phyloP scores from a whole-genome alignment of 305 asterid species.

The Fraxinus dipetala region DNA sequence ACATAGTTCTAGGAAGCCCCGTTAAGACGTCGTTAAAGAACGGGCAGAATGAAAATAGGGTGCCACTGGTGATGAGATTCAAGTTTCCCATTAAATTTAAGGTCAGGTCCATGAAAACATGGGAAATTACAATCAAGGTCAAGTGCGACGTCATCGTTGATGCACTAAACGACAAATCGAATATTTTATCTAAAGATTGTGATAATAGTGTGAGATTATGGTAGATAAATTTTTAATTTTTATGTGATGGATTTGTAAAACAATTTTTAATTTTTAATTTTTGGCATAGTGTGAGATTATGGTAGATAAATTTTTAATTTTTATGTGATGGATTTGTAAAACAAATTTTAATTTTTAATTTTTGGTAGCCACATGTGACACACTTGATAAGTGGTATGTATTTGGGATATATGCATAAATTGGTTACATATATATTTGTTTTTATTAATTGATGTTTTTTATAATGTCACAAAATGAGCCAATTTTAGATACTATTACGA shows the following conservation, averaged over 20 bases:
- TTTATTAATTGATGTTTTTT: too few relatives aligned
- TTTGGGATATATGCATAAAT: neutral
- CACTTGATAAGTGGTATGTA: neutral
- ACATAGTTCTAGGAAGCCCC: slow-evolving; percentile 32
- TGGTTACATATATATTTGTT: neutral
- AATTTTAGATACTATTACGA: too few relatives aligned
- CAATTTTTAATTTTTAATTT: too few relatives aligned
- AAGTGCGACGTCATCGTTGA: slow-evolving; percentile 49
- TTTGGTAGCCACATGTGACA: neutral
- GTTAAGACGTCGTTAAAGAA: slow-evolving; percentile 32
- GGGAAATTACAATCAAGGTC: slow-evolving; percentile 47
- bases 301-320: slow-evolving; percentile 31
- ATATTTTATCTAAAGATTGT: slow-evolving; percentile 43
- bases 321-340: neutral
- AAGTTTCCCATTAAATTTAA: slow-evolving; percentile 50
- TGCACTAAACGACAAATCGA: slow-evolving; percentile 38
- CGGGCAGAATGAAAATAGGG: slow-evolving; percentile 28
- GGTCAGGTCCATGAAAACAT: slow-evolving; percentile 49
- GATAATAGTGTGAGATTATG: slow-evolving; percentile 46
- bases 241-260: neutral
- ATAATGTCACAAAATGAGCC: neutral
- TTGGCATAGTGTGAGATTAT: too few relatives aligned
- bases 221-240: slow-evolving; percentile 26
- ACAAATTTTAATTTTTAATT: too few relatives aligned
- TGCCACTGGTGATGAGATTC: slow-evolving; percentile 39